phyloP scores from a whole-genome alignment of 2,329 filamentous ascomycete species.

The Apiospora koreana region DNA sequence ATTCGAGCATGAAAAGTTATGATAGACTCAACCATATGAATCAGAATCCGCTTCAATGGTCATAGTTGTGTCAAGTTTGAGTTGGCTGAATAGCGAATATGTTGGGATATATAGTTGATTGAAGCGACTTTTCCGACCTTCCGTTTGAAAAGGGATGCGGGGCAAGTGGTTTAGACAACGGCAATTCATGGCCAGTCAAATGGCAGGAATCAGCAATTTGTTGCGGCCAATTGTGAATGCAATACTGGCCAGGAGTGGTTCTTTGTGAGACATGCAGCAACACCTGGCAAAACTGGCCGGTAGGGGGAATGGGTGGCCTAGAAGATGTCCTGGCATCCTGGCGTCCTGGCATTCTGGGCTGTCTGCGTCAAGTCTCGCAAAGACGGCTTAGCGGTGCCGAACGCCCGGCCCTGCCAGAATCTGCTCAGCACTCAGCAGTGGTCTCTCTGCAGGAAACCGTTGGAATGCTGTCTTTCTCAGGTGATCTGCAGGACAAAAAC shows the following conservation, averaged over 20 bases:
- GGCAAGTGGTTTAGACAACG: neutral
- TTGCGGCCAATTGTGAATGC: neutral
- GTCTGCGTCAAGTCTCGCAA: neutral
- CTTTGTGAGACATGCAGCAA: neutral
- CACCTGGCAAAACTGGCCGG: neutral
- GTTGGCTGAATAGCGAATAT: no score
- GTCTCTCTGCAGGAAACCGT: neutral
- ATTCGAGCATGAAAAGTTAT: no score
- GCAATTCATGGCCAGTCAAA: neutral
- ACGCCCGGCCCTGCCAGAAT: neutral
- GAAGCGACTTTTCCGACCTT: neutral
- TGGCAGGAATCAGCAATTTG: neutral
- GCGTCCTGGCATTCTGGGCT: no score
- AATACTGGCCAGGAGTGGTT: neutral
- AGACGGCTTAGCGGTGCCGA: neutral
- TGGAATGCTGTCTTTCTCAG: neutral
- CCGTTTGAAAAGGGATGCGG: neutral
- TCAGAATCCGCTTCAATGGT: no score
- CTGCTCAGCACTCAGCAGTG: no score
- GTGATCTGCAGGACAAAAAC: neutral
- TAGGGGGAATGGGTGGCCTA: neutral
- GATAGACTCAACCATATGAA: no score
- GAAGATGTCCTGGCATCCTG: neutral
- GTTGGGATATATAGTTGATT: no score
- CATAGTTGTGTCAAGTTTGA: no score